phyloP scores from a whole-genome alignment of 352 stramenopile species.

The Pythium insidiosum region DNA sequence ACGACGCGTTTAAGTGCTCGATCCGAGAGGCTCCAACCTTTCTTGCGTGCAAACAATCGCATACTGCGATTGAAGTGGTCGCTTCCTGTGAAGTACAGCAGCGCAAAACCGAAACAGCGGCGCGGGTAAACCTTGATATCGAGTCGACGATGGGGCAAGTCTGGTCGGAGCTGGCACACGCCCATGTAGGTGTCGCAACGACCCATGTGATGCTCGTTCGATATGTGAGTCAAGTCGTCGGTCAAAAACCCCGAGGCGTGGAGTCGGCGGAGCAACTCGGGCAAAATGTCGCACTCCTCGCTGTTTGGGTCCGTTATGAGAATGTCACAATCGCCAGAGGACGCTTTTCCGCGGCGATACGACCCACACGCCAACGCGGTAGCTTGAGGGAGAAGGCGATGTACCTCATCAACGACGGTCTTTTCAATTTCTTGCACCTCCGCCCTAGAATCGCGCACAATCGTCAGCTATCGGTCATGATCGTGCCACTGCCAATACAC shows the following conservation, averaged over 20 bases:
- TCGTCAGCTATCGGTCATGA: background rate
- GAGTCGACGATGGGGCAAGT: conserved; percentile 51
- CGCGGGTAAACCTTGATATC: conserved; percentile 87
- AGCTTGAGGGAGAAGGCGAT: conserved; percentile 49
- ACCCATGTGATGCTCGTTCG: conserved; percentile 37
- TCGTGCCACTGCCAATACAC: background rate
- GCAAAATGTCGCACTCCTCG: conserved; percentile 61
- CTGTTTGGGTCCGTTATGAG: conserved; percentile 67
- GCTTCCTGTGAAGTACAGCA: conserved; percentile 89
- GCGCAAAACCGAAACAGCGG: conserved; percentile 67
- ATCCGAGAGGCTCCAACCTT: conserved; percentile 72
- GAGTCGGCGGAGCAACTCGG: conserved; percentile 53
- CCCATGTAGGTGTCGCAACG: conserved; percentile 84
- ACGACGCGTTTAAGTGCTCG: conserved; percentile 53
- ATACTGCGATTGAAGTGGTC: conserved; percentile 89
- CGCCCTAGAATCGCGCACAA: conserved; percentile 17
- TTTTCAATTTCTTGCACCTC: conserved; percentile 71
- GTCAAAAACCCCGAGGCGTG: conserved; percentile 60
- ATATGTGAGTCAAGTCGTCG: conserved; percentile 62
- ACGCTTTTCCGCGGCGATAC: conserved; percentile 63
- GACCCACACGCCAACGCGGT: conserved; percentile 65
- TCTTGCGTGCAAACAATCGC: conserved; percentile 70
- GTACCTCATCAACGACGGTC: conserved; percentile 62
- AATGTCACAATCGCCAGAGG: conserved; percentile 73
- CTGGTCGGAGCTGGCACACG: conserved; percentile 53